phyloP scores from a whole-genome alignment of 2,329 filamentous ascomycete genomes.

The Simplicillium aogashimaense region DNA sequence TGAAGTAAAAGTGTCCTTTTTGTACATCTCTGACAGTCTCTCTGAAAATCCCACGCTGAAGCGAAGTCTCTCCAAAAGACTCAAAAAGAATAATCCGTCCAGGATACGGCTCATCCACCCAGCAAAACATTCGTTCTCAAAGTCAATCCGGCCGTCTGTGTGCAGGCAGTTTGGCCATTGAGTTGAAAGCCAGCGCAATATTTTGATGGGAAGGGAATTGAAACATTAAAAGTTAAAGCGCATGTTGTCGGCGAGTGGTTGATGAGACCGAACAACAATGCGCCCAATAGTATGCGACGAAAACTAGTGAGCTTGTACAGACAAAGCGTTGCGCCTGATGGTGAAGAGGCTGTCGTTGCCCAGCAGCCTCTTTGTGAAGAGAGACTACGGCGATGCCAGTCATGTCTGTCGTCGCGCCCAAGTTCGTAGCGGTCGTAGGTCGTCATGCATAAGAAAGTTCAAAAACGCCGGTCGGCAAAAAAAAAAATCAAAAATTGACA shows the following conservation, averaged over 20 bases:
- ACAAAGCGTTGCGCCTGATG: background rate
- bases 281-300: constrained; percentile 4
- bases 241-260: background rate
- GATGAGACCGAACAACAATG: background rate
- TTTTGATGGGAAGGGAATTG: background rate
- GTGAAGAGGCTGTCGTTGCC: background rate
- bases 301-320: background rate
- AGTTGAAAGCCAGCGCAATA: too few species aligned
- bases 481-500: constrained; percentile 3
- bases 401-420: background rate
- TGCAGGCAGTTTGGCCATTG: too few species aligned
- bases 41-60: too few species aligned
- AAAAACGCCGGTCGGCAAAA: constrained; percentile 4
- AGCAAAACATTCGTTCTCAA: background rate
- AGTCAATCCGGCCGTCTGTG: too few species aligned
- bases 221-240: background rate
- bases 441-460: constrained; percentile 7
- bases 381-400: background rate
- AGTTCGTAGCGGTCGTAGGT: constrained; percentile 5
- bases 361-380: background rate
- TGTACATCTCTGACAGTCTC: background rate
- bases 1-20: constrained; percentile 1
- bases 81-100: background rate
- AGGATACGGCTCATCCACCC: background rate
- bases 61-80: too few species aligned